phyloP scores from a whole-genome alignment of 2,329 filamentous ascomycete genomes.

The Trichoderma koningiopsis region DNA sequence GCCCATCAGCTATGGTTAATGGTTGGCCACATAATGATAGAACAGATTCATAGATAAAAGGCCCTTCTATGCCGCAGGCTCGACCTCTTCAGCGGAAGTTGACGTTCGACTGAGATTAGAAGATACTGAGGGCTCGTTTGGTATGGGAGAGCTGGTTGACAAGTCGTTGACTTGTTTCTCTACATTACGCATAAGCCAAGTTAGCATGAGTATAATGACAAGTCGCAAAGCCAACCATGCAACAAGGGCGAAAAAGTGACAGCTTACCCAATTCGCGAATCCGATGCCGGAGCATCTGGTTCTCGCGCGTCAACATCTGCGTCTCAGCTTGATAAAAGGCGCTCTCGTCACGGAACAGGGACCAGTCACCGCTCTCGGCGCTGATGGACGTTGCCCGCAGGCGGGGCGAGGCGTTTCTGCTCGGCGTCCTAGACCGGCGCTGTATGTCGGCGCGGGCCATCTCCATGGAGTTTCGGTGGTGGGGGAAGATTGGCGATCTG shows the following conservation, averaged over 20 bases:
- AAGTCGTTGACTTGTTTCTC: constrained; percentile 23
- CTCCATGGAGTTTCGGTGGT: constrained; percentile 62
- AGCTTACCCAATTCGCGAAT: constrained; percentile 71
- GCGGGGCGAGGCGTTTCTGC: constrained; percentile 58
- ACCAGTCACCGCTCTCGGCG: constrained; percentile 61
- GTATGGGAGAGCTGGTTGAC: not conserved
- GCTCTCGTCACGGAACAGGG: constrained; percentile 70
- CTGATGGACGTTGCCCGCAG: constrained; percentile 61
- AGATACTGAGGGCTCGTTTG: constrained; percentile 12
- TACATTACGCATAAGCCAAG: not conserved
- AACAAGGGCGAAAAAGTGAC: not conserved
- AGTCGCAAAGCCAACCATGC: not conserved
- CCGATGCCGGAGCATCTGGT: constrained; percentile 77
- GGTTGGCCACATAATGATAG: not conserved
- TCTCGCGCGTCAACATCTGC: constrained; percentile 74
- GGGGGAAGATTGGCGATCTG: constrained; percentile 53
- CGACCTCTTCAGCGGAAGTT: constrained; percentile 21
- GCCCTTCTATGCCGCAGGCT: not conserved
- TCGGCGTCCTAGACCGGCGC: constrained; percentile 61
- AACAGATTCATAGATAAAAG: not conserved
- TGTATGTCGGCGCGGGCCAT: constrained; percentile 58
- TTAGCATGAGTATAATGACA: not conserved
- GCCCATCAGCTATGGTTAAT: not conserved
- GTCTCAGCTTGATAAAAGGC: constrained; percentile 83
- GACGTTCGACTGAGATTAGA: constrained; percentile 30